Evolutionary conservation across 176 grass and related monocot genomes (phyloP), one percentile per base, ranked within the genome.

Genomic region (Melocanna baccifera): DNA sequence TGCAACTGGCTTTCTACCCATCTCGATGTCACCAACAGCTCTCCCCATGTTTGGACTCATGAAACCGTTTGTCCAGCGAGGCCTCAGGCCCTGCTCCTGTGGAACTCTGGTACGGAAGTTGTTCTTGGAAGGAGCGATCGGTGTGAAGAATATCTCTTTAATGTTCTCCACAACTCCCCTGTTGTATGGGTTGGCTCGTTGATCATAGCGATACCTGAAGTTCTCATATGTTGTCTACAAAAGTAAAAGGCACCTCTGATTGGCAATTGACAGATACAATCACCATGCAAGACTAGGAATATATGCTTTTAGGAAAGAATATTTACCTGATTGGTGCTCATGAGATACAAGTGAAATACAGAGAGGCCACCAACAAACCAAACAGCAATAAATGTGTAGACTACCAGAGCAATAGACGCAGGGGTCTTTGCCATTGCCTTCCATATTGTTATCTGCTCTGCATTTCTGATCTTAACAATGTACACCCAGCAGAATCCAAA

Each of bases 311-410:
- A 43, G 40, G 52, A 50, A 81, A 36, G 9, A 76, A 4, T 42
- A 50, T 75, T 80, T 89, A 97, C 94, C 92, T 97, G 94, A 75
- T 97, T 97, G 51, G 94, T 97, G 83, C 94, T 94, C 71, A 97
- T 94, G 55, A 97, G 94, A 83, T 97, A 97, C 76, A 97, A 89
- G 76, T 94, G 94, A 84, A 97, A 97, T 39, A 92, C 94, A 67
- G 94, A 97, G 36, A 97, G 92, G 56, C 94, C 94, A 88, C 94
- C 94, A 83, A 97, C 94, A 91, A 97, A 97, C 94, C 94, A 97
- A 40, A 97, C 92, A 0, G 88, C 89, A 36, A 94, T 87, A 68
- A 97, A 97, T 62, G 89, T 94, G 73, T 94, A 97, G 55, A 94
- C 78, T 34, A 97, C 77, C 36, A 97, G 86, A 86, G 87, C 92